Base-by-base conservation (phyloP, 495 filamentous ascomycete genomes). In the Talaromyces liani region DNA sequence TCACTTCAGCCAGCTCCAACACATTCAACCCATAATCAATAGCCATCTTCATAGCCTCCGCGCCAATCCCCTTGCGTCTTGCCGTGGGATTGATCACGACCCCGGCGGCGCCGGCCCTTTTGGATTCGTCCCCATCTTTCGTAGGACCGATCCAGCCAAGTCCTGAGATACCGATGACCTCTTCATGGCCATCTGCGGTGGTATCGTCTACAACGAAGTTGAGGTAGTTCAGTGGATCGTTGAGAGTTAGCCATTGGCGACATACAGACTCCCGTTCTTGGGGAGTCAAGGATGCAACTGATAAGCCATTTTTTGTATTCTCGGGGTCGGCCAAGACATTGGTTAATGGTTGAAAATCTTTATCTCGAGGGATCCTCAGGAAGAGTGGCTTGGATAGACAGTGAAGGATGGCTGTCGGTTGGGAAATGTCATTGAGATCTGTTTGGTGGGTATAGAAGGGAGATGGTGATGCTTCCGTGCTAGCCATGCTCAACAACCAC, bases 121-220 rank as follows among this genome's bases (percentile, higher is more conserved):
- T 27, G 2, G 33, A 45, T 34, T 4, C 22, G 14, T 60, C 36
- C 7, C 8, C 58, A 12, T 45, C 36, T 3, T 60, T 16, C 18
- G 18, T n/a, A 8, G 58, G 36, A 34, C 58, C 58, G 22, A 60
- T 60, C 58, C 58, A 60, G 18, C 58, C 58, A 20, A 60, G 34
- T 27, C 56, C 58, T 8, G 33, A 12, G 6, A 60, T 60, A 14
- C 58, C 58, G 12, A 60, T 2, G 1, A 34, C n/a, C 12, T 60
- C 24, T 3, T 27, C 18, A 3, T 18, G 31, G 27, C 4, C 18
- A 0, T 34, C 24, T 0, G n/a, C n/a, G 2, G 25, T 18, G 2
- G 27, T 59, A 59, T 59, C 56, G 4, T 39, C 1, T 0, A 59
- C 20, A 24, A 60, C 12, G 6, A 60, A 47, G 34, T 47, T 60